phyloP scores from a whole-genome alignment of 192 early-diverging fungal genomes.

The Coemansia sp. region DNA sequence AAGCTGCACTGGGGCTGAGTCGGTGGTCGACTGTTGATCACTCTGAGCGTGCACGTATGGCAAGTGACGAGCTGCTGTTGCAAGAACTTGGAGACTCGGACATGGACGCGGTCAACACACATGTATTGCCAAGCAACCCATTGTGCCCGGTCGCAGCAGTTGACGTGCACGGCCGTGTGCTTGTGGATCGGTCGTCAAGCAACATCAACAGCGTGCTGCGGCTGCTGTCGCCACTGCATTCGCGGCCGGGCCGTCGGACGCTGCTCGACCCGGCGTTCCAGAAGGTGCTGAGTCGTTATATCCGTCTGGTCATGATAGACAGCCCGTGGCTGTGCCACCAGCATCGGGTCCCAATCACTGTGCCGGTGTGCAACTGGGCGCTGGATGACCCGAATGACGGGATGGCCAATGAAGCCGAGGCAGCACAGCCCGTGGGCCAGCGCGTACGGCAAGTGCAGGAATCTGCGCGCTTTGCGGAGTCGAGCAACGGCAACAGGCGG shows the following conservation, averaged over 20 bases:
- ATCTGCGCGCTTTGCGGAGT: background rate
- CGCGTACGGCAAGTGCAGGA: constrained; percentile 2
- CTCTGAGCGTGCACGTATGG: background rate
- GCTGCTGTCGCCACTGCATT: constrained; percentile 30
- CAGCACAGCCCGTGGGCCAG: background rate
- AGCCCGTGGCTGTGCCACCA: constrained; percentile 41
- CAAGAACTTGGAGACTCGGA: background rate
- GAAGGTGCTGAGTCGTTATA: constrained; percentile 35
- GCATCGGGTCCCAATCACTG: constrained; percentile 15
- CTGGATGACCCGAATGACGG: background rate
- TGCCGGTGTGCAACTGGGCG: constrained; percentile 25
- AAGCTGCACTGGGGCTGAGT: constrained; percentile 6
- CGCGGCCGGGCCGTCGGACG: constrained; percentile 9
- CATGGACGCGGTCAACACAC: constrained; percentile 3
- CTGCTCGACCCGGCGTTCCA: constrained; percentile 52
- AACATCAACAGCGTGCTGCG: constrained; percentile 38
- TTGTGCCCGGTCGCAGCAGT: constrained; percentile 32
- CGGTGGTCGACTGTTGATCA: constrained; percentile 23
- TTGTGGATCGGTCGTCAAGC: constrained; percentile 26
- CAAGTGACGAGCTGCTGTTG: background rate
- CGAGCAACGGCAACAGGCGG: constrained; percentile 9
- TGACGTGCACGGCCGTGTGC: constrained; percentile 27
- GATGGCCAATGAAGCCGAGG: background rate
- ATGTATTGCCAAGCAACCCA: constrained; percentile 14
- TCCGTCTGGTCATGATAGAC: constrained; percentile 33